Percentiles rank a stretch among this genome's conserved stretches.
phyloP scores from a whole-genome alignment of 2,329 filamentous ascomycete genomes.

The Xylariaceae sp. region DNA sequence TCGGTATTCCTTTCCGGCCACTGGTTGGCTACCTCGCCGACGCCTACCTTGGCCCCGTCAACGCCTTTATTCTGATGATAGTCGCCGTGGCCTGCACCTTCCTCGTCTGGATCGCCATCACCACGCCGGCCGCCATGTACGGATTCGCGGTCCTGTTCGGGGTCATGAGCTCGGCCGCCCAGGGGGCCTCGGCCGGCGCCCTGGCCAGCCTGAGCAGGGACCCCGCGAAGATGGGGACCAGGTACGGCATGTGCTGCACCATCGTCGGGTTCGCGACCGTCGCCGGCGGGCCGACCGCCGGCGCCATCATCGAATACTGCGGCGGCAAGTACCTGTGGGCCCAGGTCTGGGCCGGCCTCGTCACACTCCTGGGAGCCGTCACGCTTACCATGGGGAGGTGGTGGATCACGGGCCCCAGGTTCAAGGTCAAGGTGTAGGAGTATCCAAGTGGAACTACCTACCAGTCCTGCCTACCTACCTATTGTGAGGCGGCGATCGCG shows the following conservation, averaged over 20 bases:
- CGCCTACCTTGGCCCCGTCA: constrained; percentile 54
- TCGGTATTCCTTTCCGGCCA: constrained; percentile 58
- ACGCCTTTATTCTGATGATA: constrained; percentile 54
- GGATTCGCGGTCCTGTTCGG: constrained; percentile 49
- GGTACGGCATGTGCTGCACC: constrained; percentile 51
- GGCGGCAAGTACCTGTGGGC: constrained; percentile 46
- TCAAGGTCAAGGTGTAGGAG: constrained; percentile 19
- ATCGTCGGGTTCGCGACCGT: constrained; percentile 46
- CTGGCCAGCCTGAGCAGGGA: constrained; percentile 47
- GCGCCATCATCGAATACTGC: constrained; percentile 47
- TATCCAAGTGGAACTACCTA: not conserved
- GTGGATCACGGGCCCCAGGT: constrained; percentile 17
- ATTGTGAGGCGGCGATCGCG: not conserved
- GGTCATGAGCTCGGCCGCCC: constrained; percentile 46
- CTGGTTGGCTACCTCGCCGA: constrained; percentile 58
- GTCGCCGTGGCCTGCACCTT: constrained; percentile 50
- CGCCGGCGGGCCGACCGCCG: constrained; percentile 48
- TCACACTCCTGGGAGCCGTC: constrained; percentile 28
- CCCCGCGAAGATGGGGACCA: constrained; percentile 47
- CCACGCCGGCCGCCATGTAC: constrained; percentile 44
- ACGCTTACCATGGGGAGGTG: constrained; percentile 19
- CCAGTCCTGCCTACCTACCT: not conserved
- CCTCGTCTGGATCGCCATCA: constrained; percentile 59
- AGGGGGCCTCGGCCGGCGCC: constrained; percentile 45
- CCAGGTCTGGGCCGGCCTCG: constrained; percentile 50